Percentiles rank a stretch among this genome's conserved stretches.
phyloP scores from a whole-genome alignment of 352 stramenopile genomes.

The Phytophthora parvispora region DNA sequence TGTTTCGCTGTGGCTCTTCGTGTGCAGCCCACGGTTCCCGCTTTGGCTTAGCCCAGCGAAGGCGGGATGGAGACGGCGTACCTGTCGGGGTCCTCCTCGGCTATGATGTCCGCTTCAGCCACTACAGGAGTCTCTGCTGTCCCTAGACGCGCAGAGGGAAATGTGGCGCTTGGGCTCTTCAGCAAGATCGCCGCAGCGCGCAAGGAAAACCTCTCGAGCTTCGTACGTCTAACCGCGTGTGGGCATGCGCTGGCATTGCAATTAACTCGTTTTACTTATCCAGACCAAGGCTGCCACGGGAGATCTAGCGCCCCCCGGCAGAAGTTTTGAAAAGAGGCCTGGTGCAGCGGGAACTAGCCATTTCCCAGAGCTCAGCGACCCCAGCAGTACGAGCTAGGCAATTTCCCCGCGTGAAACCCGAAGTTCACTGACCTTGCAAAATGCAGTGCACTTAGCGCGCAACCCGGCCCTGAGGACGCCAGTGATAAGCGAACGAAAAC shows the following conservation, averaged over 20 bases:
- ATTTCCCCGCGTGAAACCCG: background rate
- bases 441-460: conserved; percentile 7
- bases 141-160: conserved; percentile 35
- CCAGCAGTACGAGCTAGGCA: conserved; percentile 16
- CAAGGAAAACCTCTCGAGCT: conserved; percentile 72
- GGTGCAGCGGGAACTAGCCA: conserved; percentile 28
- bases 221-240: conserved; percentile 33
- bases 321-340: conserved; percentile 31
- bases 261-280: background rate
- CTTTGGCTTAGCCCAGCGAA: background rate
- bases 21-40: background rate
- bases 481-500: conserved; percentile 38
- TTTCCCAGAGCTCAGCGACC: conserved; percentile 67
- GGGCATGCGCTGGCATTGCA: background rate
- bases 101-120: conserved; percentile 11
- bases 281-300: conserved; percentile 22
- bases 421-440: background rate
- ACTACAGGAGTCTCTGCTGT: conserved; percentile 8
- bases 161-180: conserved; percentile 73
- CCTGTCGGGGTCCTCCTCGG: conserved; percentile 18
- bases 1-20: conserved; percentile 35
- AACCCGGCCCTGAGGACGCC: conserved; percentile 27
- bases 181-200: conserved; percentile 79
- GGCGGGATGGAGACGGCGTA: conserved; percentile 28
- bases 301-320: conserved; percentile 11